Evolutionary conservation across 2,329 filamentous ascomycete species (phyloP).

Genomic region (Alternaria angustiovoidea): DNA sequence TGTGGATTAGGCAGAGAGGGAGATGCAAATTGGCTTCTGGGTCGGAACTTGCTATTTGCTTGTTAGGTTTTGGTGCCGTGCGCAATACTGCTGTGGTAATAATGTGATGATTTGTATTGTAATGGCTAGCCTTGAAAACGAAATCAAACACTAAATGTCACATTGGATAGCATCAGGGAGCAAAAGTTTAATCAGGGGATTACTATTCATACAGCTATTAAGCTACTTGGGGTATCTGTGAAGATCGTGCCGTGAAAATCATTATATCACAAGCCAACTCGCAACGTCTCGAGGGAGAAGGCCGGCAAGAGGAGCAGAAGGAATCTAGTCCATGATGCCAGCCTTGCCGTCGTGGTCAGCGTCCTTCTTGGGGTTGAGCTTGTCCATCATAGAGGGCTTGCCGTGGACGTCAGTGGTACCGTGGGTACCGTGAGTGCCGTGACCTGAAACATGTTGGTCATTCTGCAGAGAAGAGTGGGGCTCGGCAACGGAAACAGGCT

Average conservation of each 20-base stretch:
- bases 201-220: constrained; percentile 14
- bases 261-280: constrained; percentile 1
- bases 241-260: constrained; percentile 7
- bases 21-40: too few species aligned
- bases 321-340: constrained; percentile 60
- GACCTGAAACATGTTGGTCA: constrained; percentile 1
- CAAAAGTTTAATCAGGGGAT: not conserved
- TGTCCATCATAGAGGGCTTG: constrained; percentile 60
- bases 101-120: too few species aligned
- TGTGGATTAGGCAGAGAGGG: too few species aligned
- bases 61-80: rapidly evolving
- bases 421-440: constrained; percentile 1
- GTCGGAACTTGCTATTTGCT: rapidly evolving
- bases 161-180: not conserved
- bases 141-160: not conserved
- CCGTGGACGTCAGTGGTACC: constrained; percentile 9
- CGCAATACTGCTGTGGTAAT: too few species aligned
- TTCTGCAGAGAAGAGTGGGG: constrained; percentile 11
- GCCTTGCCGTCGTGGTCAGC: constrained; percentile 63
- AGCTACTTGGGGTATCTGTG: constrained; percentile 15
- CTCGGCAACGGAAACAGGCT: constrained; percentile 13
- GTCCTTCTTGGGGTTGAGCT: constrained; percentile 61
- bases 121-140: rapidly evolving
- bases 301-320: not conserved
- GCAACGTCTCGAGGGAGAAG: not conserved